Evolutionary conservation across 148 eudicot genomes (phyloP).

Genomic region (Pouteria glomerata): DNA sequence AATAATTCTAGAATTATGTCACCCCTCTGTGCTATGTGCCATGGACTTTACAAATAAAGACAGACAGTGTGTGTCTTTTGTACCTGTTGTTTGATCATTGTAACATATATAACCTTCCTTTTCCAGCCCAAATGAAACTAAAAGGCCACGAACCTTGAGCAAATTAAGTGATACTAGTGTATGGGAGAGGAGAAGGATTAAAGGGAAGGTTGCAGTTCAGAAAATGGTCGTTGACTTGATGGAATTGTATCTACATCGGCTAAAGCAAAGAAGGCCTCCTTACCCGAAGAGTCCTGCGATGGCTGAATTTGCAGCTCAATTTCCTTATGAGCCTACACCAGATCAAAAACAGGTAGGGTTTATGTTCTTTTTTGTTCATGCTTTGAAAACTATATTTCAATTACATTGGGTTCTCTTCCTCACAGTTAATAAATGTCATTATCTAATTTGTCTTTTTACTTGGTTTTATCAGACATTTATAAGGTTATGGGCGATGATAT

Average conservation of each 20-base stretch:
- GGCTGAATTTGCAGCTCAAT: slow-evolving; percentile 65
- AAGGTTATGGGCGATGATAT: neutral
- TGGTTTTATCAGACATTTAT: neutral
- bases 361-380: neutral
- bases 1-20: neutral
- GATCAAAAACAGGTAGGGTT: slow-evolving; percentile 78
- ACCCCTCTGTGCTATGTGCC: neutral
- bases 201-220: slow-evolving; percentile 94
- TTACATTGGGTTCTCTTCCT: neutral
- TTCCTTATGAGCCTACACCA: slow-evolving; percentile 86
- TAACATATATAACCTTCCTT: neutral
- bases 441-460: neutral
- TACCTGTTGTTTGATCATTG: neutral
- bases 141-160: slow-evolving; percentile 68
- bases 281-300: slow-evolving; percentile 66
- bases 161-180: slow-evolving; percentile 73
- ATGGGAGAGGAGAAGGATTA: slow-evolving; percentile 89
- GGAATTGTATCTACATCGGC: slow-evolving; percentile 90
- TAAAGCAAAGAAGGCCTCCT: slow-evolving; percentile 80
- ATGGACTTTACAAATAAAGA: neutral
- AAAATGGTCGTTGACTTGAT: slow-evolving; percentile 97
- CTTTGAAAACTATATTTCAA: neutral
- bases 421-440: neutral
- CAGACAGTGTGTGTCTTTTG: neutral
- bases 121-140: slow-evolving; percentile 86